phyloP scores from a whole-genome alignment of 805 yeast species.

The Yamadazyma takamatsuzukensis region DNA sequence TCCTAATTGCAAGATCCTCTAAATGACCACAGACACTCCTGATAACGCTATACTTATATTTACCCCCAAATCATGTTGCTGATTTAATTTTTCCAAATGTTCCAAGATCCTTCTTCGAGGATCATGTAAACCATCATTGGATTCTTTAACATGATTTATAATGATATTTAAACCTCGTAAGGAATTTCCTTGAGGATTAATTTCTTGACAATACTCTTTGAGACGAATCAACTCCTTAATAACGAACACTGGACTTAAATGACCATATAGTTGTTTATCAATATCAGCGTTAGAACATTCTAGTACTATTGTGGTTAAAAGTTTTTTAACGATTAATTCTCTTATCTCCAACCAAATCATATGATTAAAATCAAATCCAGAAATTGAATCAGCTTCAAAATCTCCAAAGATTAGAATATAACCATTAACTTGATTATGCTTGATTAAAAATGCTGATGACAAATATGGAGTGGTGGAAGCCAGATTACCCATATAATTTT shows the following conservation, averaged over 20 bases:
- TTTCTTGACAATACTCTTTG: slow-evolving; percentile 12
- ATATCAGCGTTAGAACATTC: slow-evolving; percentile 66
- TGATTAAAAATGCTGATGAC: slow-evolving; percentile 57
- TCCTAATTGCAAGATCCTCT: no score
- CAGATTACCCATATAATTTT: slow-evolving; percentile 10
- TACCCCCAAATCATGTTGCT: slow-evolving; percentile 35
- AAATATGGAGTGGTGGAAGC: slow-evolving; percentile 22
- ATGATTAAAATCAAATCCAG: slow-evolving; percentile 34
- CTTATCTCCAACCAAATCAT: slow-evolving; percentile 59
- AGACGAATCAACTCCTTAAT: slow-evolving; percentile 49
- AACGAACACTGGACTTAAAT: slow-evolving; percentile 65
- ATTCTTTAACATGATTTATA: slow-evolving; percentile 45
- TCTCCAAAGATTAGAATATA: slow-evolving; percentile 75
- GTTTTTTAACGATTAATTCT: slow-evolving; percentile 32
- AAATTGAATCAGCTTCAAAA: slow-evolving; percentile 62
- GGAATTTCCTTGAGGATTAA: slow-evolving; percentile 22
- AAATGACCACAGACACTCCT: slow-evolving; percentile 42
- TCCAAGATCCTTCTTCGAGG: slow-evolving; percentile 55
- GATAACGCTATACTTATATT: slow-evolving; percentile 51
- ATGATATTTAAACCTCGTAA: slow-evolving; percentile 45
- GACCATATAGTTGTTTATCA: slow-evolving; percentile 63
- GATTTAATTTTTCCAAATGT: slow-evolving; percentile 43
- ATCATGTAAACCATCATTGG: slow-evolving; percentile 31
- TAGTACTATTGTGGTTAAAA: slow-evolving; percentile 55
- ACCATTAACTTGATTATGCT: slow-evolving; percentile 25